Evolutionary conservation across 495 filamentous ascomycete genomes (phyloP).

Genomic region (Bryoglossum gracile): DNA sequence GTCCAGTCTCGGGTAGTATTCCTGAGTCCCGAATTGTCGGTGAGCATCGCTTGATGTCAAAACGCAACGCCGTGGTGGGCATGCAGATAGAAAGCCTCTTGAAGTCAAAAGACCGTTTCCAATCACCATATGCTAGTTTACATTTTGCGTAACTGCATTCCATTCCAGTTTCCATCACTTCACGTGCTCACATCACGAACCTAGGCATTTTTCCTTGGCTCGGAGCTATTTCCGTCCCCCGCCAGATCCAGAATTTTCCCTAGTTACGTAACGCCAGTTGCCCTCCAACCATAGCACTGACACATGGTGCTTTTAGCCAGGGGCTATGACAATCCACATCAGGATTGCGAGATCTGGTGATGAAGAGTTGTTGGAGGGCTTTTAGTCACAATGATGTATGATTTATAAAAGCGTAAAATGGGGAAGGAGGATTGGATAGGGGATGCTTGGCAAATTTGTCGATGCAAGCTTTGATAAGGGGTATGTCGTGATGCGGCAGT

Average conservation of each 20-base stretch:
- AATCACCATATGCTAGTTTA: background rate
- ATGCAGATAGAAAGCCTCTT: too few relatives aligned
- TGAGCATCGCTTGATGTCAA: too few relatives aligned
- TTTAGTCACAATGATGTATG: slow-evolving; percentile 3
- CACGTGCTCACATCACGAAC: background rate
- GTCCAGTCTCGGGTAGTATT: background rate
- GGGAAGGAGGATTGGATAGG: slow-evolving; percentile 2
- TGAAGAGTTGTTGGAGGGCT: background rate
- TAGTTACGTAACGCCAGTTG: slow-evolving; percentile 3
- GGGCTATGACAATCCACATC: background rate
- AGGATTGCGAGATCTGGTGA: background rate
- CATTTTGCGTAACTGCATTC: background rate
- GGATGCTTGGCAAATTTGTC: slow-evolving; percentile 2
- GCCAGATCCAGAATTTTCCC: background rate
- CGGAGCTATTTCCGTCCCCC: background rate
- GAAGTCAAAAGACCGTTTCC: background rate
- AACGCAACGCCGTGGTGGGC: too few relatives aligned
- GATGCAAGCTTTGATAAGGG: background rate
- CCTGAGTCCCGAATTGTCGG: too few relatives aligned
- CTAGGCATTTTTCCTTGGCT: background rate
- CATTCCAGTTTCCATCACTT: background rate
- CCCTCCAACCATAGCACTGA: background rate
- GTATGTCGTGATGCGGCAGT: background rate
- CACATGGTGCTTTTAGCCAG: background rate
- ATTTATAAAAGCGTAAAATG: slow-evolving; percentile 1